Evolutionary conservation across 352 stramenopile genomes (phyloP).

Genomic region (Peronospora farinosa): DNA sequence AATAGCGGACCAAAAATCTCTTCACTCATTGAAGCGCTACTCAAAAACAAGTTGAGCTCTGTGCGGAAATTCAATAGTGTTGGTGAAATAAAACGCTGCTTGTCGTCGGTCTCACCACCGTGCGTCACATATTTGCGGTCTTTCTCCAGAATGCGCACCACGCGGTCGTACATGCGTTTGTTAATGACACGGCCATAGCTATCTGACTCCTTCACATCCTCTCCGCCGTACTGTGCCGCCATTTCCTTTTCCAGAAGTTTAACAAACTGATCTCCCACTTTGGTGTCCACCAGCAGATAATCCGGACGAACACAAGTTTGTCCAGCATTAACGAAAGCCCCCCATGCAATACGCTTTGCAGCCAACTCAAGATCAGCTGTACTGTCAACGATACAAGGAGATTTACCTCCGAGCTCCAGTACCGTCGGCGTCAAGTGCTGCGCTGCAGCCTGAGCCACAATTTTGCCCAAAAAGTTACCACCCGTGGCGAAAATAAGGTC

Average conservation of each 20-base stretch:
- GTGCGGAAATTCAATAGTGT: conserved; percentile 86
- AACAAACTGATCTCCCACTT: conserved; percentile 62
- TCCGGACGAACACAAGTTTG: conserved; percentile 93
- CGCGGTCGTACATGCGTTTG: conserved; percentile 50
- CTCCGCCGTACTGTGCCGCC: conserved; percentile 44
- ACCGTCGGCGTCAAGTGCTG: conserved; percentile 90
- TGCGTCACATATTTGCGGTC: conserved; percentile 47
- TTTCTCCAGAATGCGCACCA: conserved; percentile 31
- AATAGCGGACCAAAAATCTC: conserved; percentile 96
- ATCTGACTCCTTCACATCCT: conserved; percentile 34
- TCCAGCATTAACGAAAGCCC: conserved; percentile 85
- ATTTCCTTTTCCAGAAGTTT: conserved; percentile 31
- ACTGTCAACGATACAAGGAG: conserved; percentile 78
- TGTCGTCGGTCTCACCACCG: conserved; percentile 54
- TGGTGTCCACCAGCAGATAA: conserved; percentile 87
- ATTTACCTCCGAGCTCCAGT: conserved; percentile 95
- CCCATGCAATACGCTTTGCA: conserved; percentile 81
- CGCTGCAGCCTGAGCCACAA: conserved; percentile 88
- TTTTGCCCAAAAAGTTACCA: conserved; percentile 73
- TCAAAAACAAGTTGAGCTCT: conserved; percentile 38
- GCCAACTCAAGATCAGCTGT: conserved; percentile 47
- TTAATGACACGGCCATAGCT: conserved; percentile 72
- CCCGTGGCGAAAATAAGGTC: conserved; percentile 86
- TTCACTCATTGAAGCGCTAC: conserved; percentile 71
- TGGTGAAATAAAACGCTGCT: conserved; percentile 75